Evolutionary conservation across 768 basidiomycete genomes (phyloP), one percentile per base, ranked within the genome.

Genomic region (Tricholoma hemisulphureum): DNA sequence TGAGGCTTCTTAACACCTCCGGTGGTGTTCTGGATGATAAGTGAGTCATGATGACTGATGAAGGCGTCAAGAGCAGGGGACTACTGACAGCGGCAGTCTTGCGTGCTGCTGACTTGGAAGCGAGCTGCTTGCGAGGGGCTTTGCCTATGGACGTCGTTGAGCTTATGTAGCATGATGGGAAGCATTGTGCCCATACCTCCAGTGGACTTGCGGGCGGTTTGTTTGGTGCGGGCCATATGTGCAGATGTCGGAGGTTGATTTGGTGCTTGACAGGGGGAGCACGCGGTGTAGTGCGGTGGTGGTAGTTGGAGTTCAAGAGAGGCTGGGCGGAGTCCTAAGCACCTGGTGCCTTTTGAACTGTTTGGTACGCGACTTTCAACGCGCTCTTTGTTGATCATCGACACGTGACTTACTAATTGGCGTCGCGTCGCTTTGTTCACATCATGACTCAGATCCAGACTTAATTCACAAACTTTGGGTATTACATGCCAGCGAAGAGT

Each of bases 1-100:
- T 88, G 88, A 63, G 87, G 87, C 76, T 88, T 89, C 84, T 89
- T 90, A 71, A 90, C 85, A 71, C 85, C 86, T 70, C 84, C 84
- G 62, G 83, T 71, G 49, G 80, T 73, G 57, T 73, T 75, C 79
- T 79, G 57, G 24, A 66, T 56, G 24, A 59, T 10, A 34, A 39
- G 57, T 51, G 50, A 57, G 39, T 59, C 18, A 29, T 20, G 20
- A 41, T 43, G 24, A 26, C 53, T 35, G 8, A 8, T 13, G 16
- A 28, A 13, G 24, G 16, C 13, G 16, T 34, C 29, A 21, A 39
- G 51, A n/a, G 39, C 34, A 31, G 1, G 39, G 31, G 35, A 21
- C 3, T 13, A 72, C 77, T 61, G 46, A 79, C 77, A 6, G 77
- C 63, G 13, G 81, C 78, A n/a, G 81, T 80, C 73, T 84, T 85